A percentile compares a stretch with the other conserved stretches of the same genome.
These are phyloP conservation scores for Auriscalpium vulgare DNA, from an alignment of 768 basidiomycete species.

Conservation along the genomic window DNA sequence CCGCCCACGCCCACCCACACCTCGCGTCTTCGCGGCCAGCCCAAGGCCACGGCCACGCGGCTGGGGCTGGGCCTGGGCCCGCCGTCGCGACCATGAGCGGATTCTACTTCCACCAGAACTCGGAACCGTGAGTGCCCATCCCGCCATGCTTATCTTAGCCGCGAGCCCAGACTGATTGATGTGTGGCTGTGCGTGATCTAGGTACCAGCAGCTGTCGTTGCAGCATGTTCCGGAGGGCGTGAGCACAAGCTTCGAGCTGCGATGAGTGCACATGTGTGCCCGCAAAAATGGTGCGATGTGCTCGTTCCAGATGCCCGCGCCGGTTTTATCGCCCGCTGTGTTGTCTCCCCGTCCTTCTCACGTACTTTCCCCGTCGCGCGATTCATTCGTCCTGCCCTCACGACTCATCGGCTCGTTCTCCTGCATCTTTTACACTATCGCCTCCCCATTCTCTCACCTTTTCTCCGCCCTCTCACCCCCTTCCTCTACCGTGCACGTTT, in stretches of 20 bases:
- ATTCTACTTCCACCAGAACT: conserved; percentile 91
- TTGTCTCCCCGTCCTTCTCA: no score
- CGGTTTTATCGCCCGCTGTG: not conserved
- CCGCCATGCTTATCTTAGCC: not conserved
- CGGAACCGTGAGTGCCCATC: conserved; percentile 67
- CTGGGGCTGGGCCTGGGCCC: conserved; percentile 39
- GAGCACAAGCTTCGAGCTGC: conserved; percentile 81
- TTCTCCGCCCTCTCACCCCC: no score
- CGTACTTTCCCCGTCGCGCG: no score
- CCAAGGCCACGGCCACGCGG: conserved; percentile 18
- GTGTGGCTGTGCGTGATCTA: conserved; percentile 21
- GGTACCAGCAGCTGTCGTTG: conserved; percentile 86
- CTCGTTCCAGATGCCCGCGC: not conserved
- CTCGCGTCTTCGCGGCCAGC: no score
- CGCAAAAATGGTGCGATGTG: not conserved
- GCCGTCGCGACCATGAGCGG: conserved; percentile 72
- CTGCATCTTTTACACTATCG: no score
- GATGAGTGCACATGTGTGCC: conserved; percentile 30
- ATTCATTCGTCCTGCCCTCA: no score
- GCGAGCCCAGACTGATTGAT: not conserved
- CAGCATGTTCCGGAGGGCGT: conserved; percentile 67
- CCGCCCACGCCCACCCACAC: conserved; percentile 26
- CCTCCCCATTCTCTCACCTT: no score
- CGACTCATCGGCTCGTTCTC: no score
- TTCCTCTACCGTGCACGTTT: no score